Evolutionary conservation across 495 filamentous ascomycete species (phyloP), one percentile per base, ranked within the genome.

Genomic region (Hypoxylon subgilvum): DNA sequence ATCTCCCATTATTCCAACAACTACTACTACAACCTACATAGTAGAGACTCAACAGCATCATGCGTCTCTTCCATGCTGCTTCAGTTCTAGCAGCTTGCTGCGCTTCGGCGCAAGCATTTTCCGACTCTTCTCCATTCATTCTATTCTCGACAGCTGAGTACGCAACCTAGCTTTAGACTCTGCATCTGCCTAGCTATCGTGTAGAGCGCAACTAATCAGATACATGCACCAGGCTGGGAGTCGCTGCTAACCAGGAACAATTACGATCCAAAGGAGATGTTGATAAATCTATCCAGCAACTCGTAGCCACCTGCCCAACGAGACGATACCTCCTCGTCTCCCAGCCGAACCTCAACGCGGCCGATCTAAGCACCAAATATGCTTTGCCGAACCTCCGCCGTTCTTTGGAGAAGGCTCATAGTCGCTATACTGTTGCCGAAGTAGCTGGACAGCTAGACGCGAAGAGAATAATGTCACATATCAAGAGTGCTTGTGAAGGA

Each of bases 51-150:
- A 14, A 35, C 14, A 66, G 69, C 69, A 76, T 65, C 58, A 89
- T 90, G 86, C 80, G 81, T 78, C 68, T 86, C 60, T 83, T 78
- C 57, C 46, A 27, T 10, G 75, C 75, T 66, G 70, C 86, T 48
- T 79, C 83, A 56, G 73, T 84, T 49, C 64, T 90, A 34, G 82
- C 87, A 69, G 80, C 88, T 56, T 80, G 78, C 66, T 77, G 80
- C 70, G 76, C 79, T 51, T 72, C 79, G 9, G 84, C 77, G 44
- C 78, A 82, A 30, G 91, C 91, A 12, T 93, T 95, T 73, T 83
- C 81, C 40, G 87, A 96, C 65, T 88, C 91, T 0, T 92, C 90
- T 35, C 92, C 92, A 12, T 94, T 95, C 69, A 81, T 96, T 72
- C 74, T 96, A 19, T 85, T 91, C 66, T 95, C 92, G 18, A 88